These are phyloP conservation scores for Fusarium staphyleae DNA, from an alignment of 2,329 filamentous ascomycete species.

Conservation along the genomic window DNA sequence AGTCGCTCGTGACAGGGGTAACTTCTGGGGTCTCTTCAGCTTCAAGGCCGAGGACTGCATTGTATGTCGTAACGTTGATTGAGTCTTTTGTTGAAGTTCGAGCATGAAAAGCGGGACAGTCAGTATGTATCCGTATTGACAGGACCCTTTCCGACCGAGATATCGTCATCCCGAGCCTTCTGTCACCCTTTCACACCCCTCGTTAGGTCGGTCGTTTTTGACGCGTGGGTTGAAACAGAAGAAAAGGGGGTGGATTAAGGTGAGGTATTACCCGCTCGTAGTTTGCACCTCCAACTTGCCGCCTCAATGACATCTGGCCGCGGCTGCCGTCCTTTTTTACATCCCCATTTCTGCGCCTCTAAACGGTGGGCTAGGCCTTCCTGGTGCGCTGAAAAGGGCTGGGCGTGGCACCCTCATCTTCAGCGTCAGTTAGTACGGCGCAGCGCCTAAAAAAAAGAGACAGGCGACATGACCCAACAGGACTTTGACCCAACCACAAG, in stretches of 20 bases:
- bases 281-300: background rate
- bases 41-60: no score
- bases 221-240: background rate
- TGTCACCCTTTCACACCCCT: slow-evolving; percentile 21
- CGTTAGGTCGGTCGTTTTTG: slow-evolving; percentile 3
- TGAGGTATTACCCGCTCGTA: no score
- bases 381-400: no score
- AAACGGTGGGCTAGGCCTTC: background rate
- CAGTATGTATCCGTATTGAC: slow-evolving; percentile 10
- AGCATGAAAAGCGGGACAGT: background rate
- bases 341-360: no score
- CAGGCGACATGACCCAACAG: slow-evolving; percentile 1
- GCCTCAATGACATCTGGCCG: no score
- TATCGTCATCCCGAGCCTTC: slow-evolving; percentile 36
- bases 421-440: slow-evolving; percentile 18
- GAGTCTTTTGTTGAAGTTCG: no score
- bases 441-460: slow-evolving; percentile 22
- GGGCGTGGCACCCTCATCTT: no score
- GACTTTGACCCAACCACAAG: slow-evolving; percentile 13
- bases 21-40: background rate
- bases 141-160: slow-evolving; percentile 21
- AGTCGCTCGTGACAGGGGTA: slow-evolving; percentile 3
- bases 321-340: no score
- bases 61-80: no score
- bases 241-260: slow-evolving; percentile 20